phyloP scores from a whole-genome alignment of 1,284 basidiomycete genomes.

The Cutaneotrichosporon sp. region DNA sequence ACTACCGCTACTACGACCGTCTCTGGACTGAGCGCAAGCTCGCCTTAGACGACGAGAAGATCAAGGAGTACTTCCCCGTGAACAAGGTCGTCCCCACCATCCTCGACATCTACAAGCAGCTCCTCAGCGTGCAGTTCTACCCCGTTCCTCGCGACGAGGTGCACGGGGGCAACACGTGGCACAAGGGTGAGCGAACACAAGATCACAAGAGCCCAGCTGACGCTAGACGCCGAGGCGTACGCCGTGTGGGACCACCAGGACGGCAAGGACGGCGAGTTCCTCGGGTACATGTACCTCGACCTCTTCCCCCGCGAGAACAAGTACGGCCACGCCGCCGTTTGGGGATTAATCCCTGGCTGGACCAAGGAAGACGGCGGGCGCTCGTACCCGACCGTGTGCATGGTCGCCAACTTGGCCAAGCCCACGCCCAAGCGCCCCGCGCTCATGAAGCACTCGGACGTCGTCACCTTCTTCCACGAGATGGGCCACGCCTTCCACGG shows the following conservation, averaged over 20 bases:
- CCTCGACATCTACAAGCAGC: constrained; percentile 28
- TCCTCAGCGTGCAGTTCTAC: constrained; percentile 26
- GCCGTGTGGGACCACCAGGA: constrained; percentile 41
- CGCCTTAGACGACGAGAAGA: constrained; percentile 27
- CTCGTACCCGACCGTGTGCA: constrained; percentile 49
- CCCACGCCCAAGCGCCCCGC: constrained; percentile 67
- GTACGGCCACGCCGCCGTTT: constrained; percentile 84
- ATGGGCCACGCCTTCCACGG: constrained; percentile 89
- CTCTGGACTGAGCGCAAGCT: constrained; percentile 27
- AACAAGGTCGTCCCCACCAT: constrained; percentile 28
- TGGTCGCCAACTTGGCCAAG: constrained; percentile 62
- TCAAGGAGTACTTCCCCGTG: constrained; percentile 31
- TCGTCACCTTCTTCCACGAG: constrained; percentile 53
- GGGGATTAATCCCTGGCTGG: constrained; percentile 61
- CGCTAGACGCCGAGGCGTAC: constrained; percentile 23
- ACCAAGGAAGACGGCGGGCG: constrained; percentile 29
- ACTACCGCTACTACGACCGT: constrained; percentile 31
- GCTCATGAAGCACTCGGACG: constrained; percentile 63
- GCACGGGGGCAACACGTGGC: constrained; percentile 24
- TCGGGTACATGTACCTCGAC: constrained; percentile 78
- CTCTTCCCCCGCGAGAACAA: constrained; percentile 82
- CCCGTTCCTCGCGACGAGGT: constrained; percentile 16
- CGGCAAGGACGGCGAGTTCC: constrained; percentile 63
- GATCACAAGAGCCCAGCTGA: neutral
- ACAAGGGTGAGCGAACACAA: constrained; percentile 10